Conservation (phyloP, 139 green algal genomes). For the Chlorella sorokiniana region DNA sequence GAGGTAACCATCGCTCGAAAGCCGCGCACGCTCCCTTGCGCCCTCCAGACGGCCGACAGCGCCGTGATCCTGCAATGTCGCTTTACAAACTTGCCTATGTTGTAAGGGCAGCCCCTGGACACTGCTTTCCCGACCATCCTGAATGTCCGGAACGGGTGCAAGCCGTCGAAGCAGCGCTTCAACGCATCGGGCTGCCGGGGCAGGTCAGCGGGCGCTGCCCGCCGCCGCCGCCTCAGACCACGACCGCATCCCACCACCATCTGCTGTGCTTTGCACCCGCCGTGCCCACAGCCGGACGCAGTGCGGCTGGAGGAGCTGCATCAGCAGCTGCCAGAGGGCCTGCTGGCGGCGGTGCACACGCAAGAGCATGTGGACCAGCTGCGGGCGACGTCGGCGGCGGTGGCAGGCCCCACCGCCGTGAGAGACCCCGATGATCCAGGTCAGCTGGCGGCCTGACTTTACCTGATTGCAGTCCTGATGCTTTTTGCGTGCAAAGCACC, state of each 20-base stretch:
- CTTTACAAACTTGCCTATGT: not conserved
- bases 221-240: not conserved
- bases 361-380: slow-evolving; percentile 51
- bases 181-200: not conserved
- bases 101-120: not conserved
- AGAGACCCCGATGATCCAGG: slow-evolving; percentile 28
- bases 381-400: slow-evolving; percentile 4
- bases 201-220: not conserved
- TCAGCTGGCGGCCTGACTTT: not conserved
- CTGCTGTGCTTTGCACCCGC: too few species aligned
- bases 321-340: slow-evolving; percentile 8
- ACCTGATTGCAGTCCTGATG: too few species aligned
- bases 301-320: slow-evolving; percentile 15
- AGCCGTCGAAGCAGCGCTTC: not conserved
- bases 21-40: too few species aligned
- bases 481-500: too few species aligned
- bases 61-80: not conserved
- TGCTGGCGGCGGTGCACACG: slow-evolving; percentile 63
- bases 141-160: slow-evolving; percentile 35
- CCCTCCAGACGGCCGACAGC: too few species aligned
- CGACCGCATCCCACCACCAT: too few species aligned
- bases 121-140: slow-evolving; percentile 23
- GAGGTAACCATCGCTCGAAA: too few species aligned
- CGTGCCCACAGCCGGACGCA: not conserved
- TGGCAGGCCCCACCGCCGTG: not conserved